Percentiles rank a stretch among this genome's conserved stretches.
phyloP scores from a whole-genome alignment of 441 rosid genomes.

The Populus hybrid region DNA sequence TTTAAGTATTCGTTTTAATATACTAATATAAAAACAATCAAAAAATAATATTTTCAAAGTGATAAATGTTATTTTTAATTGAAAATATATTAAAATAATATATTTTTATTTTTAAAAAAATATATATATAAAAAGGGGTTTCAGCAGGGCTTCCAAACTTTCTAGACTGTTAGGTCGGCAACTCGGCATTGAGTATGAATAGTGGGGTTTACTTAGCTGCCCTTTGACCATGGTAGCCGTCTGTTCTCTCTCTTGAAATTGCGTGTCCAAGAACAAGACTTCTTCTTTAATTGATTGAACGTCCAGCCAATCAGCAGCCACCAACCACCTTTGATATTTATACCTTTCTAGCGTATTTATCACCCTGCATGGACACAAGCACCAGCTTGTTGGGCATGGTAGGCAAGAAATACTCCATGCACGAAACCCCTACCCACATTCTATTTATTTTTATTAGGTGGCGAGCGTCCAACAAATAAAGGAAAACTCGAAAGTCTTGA shows the following conservation, averaged over 20 bases:
- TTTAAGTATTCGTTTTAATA: too few relatives aligned
- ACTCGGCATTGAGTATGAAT: background rate
- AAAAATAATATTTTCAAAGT: too few relatives aligned
- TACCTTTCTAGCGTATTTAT: background rate
- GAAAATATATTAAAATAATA: too few relatives aligned
- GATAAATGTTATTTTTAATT: too few relatives aligned
- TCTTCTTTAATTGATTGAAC: conserved; percentile 25
- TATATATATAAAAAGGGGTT: too few relatives aligned
- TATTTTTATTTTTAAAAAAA: too few relatives aligned
- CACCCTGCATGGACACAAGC: background rate
- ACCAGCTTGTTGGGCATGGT: background rate
- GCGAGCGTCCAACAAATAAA: background rate
- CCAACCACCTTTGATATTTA: background rate
- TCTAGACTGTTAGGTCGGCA: background rate
- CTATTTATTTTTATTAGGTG: background rate
- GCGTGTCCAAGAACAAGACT: too few relatives aligned
- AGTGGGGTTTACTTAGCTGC: background rate
- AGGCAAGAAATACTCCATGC: conserved; percentile 12
- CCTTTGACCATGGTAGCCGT: too few relatives aligned
- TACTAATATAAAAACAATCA: too few relatives aligned
- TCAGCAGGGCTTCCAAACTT: too few relatives aligned
- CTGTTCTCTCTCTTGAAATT: too few relatives aligned
- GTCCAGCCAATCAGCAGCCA: conserved; percentile 30
- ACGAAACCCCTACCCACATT: conserved; percentile 12
- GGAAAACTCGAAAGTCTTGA: background rate